Evolutionary conservation across 768 basidiomycete genomes (phyloP), one percentile per base, ranked within the genome.

Genomic region (Agrocybe pediades): DNA sequence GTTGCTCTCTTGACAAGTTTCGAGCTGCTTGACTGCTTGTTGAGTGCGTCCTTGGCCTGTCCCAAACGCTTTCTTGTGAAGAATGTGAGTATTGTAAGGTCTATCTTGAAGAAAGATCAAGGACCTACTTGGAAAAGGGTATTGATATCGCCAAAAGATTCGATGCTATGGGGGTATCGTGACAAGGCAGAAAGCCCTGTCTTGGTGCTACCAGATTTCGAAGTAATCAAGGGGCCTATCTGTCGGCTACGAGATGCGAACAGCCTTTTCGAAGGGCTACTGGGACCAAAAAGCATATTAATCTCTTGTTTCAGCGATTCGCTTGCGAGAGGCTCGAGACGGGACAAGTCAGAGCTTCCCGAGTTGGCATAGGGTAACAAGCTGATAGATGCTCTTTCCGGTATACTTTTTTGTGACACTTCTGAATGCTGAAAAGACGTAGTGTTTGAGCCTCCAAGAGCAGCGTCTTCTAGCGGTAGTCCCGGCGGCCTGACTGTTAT

Each of bases 251-350:
- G 40, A 24, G 61, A 41, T 21, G 55, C 30, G 39, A 56, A 33
- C 29, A 53, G 26, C 2, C 53, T 33, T 39, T 55, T 60, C 11
- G 30, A 41, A 48, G 51, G 41, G 29, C 54, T 52, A 26, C 46
- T 41, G 5, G 61, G 58, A 16, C 64, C 66, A 49, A 62, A 64
- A 19, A 65, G 46, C 5, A 57, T 29, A 43, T 58, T 60, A 21
- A 67, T 53, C 47, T 65, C 64, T 7, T 59, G 54, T 43, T 63
- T 65, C 40, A 67, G 36, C 9, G 62, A 65, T 54, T 67, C 64
- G 27, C 66, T 67, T 3, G 66, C 66, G 23, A 67, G 57, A 48
- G 66, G 66, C 1, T 53, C 58, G 30, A 67, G 62, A 39, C 66
- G 61, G 39, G 53, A 62, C 42, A 53, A 47, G 16, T 30, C 45